A percentile compares a stretch with the other conserved stretches of the same genome.
Conservation (phyloP, 139 green algal genomes). For the Zygnema circumcarinatum region DNA sequence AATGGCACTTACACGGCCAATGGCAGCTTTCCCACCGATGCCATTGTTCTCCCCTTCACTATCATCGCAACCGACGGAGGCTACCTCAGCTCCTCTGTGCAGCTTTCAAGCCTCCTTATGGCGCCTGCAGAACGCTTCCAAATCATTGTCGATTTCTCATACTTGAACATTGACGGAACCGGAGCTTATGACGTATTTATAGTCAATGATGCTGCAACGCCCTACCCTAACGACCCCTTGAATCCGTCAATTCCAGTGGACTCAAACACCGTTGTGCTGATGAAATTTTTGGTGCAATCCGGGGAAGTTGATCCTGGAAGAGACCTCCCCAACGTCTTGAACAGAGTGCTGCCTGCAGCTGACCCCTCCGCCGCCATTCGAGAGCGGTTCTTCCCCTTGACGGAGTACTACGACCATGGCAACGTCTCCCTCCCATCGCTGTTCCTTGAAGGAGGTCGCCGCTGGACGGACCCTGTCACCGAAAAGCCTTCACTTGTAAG, state of each 20-base stretch:
- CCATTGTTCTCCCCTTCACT: not conserved
- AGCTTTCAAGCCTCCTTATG: not conserved
- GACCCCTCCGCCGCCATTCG: not conserved
- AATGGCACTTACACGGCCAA: not conserved
- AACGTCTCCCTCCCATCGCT: not conserved
- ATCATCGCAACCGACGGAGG: conserved; percentile 23
- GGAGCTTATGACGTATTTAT: not conserved
- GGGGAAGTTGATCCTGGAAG: not conserved
- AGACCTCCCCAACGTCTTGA: not conserved
- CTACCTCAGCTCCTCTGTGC: conserved; percentile 4
- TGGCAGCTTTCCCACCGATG: not conserved
- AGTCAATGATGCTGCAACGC: not conserved
- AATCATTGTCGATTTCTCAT: conserved; percentile 34
- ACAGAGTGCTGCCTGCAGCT: not conserved
- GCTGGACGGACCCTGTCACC: conserved; percentile 1
- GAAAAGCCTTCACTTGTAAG: not conserved
- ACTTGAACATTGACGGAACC: not conserved
- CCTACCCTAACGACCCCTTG: not conserved
- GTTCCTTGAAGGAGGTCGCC: not conserved
- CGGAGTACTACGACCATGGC: not conserved
- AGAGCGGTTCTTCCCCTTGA: conserved; percentile 8
- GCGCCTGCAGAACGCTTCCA: conserved; percentile 22
- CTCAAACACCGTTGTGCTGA: not conserved
- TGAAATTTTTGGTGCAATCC: conserved; percentile 18
- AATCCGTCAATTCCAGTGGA: not conserved